Base-by-base conservation (phyloP, 306 rosid species). In the Vigna mungo region DNA sequence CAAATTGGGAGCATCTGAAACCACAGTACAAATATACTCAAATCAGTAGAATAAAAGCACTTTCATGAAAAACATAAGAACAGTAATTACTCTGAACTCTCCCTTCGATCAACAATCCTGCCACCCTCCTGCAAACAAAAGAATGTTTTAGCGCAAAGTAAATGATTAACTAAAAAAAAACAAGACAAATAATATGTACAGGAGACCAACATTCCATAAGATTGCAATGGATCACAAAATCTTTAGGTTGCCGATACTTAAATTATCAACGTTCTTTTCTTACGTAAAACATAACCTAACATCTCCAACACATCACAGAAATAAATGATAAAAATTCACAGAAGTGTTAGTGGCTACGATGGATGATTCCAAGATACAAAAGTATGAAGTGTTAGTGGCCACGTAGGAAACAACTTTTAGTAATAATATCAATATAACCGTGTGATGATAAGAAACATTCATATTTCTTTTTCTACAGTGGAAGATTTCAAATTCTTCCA, bases 1-100 rank as follows among this genome's bases (percentile, higher is more conserved):
- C 78, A 53, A 85, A 78, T 53, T 85, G 86, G 67, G 92, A 87
- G 86, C 89, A 82, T 82, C 97, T 92, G 90, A 78, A 83, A 85
- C 32, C 51, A 80, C 21, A 64, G 39, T 34, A 72, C 69, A 34
- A 72, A 80, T 65, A 78, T 69, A 68, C 69, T 80, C 44, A 71
- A 49, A 71, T 51, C 13, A 62, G 72, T 78, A 52, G 62, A 65
- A 78, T 15, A 15, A 68, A 58, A 74, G 69, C 41, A 8, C 34
- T 77, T 51, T 54, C 55, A 47, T 27, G 9, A 71, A 75, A 80
- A 61, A 41, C 49, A 36, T 71, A 48, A 60, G 25, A 65, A 65
- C 71, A 76, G 80, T 55, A 68, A 41, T 81, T 92, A 90, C 97
- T 77, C 84, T 73, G 91, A 86, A 83, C 79, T 84, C 84, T 86